A percentile compares a stretch with the other conserved stretches of the same genome.
Conservation (phyloP, 176 grass and related monocot species). For the Bromus sterilis region DNA sequence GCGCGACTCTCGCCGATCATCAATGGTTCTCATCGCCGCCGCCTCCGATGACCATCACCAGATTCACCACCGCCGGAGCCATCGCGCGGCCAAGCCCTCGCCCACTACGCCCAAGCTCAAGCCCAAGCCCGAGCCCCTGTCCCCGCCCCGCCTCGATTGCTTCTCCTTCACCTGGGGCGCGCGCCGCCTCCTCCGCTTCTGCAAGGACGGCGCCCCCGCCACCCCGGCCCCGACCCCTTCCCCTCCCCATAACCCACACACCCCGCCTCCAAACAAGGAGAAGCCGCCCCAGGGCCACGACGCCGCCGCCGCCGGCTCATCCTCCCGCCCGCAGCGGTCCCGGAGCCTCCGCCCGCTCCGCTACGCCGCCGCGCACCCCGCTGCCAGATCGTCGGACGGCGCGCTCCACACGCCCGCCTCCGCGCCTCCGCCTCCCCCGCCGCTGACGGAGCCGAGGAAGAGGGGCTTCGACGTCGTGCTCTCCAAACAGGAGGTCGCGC, state of each 20-base stretch:
- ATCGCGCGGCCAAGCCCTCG: not conserved
- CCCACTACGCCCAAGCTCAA: not conserved
- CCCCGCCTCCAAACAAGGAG: conserved; percentile 19
- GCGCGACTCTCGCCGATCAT: not conserved
- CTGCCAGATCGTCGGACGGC: not conserved
- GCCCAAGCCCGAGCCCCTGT: not conserved
- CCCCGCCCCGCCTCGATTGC: not conserved
- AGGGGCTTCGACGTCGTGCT: conserved; percentile 36
- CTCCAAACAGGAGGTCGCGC: conserved; percentile 32
- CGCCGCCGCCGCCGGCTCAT: not conserved
- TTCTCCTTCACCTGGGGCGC: conserved; percentile 35
- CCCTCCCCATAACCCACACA: not conserved
- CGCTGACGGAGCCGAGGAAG: not conserved
- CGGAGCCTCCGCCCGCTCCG: conserved; percentile 27
- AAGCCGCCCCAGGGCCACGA: not conserved
- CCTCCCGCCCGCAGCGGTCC: not conserved
- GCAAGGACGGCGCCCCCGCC: not conserved
- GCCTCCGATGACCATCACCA: not conserved
- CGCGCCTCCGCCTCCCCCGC: not conserved
- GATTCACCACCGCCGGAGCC: not conserved
- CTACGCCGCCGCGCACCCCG: not conserved
- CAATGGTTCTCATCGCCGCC: conserved; percentile 31
- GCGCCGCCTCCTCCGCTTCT: conserved; percentile 36
- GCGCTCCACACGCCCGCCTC: not conserved
- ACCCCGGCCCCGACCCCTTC: not conserved